phyloP scores from a whole-genome alignment of 2,329 filamentous ascomycete genomes.

The Chalaropsis ovoidea region DNA sequence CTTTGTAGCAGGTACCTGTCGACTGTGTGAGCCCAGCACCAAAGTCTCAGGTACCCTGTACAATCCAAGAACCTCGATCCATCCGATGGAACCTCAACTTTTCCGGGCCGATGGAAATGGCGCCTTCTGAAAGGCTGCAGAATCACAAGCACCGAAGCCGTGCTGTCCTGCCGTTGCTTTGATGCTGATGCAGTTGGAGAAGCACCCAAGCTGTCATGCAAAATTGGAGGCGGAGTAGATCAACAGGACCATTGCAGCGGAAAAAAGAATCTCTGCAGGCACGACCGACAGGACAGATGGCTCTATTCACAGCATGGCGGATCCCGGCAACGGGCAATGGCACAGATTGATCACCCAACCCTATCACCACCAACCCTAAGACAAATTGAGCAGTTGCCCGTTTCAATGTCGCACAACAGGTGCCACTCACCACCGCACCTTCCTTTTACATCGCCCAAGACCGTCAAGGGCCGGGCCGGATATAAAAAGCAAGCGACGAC shows the following conservation, averaged over 20 bases:
- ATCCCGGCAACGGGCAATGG: neutral
- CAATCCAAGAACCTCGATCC: neutral
- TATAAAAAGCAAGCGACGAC: neutral
- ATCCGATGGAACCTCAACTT: neutral
- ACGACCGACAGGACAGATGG: neutral
- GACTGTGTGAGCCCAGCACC: too few relatives aligned
- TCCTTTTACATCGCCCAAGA: neutral
- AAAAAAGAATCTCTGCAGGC: neutral
- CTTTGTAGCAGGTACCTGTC: neutral
- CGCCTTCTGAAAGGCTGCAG: neutral
- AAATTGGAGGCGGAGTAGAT: neutral
- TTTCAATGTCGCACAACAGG: neutral
- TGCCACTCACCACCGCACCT: neutral
- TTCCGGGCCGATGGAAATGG: slow-evolving; percentile 9
- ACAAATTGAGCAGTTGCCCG: neutral
- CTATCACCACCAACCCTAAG: neutral
- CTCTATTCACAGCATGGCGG: neutral
- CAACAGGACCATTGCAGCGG: neutral
- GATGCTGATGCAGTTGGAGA: slow-evolving; percentile 1
- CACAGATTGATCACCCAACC: neutral
- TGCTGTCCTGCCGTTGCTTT: neutral
- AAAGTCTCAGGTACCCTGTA: slow-evolving; percentile 2
- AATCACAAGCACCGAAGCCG: neutral
- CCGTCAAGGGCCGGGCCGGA: neutral
- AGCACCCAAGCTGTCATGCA: neutral